A percentile compares a stretch with the other conserved stretches of the same genome.
Evolutionary conservation across 2,329 filamentous ascomycete species (phyloP).

Genomic region (Cercospora beticola): DNA sequence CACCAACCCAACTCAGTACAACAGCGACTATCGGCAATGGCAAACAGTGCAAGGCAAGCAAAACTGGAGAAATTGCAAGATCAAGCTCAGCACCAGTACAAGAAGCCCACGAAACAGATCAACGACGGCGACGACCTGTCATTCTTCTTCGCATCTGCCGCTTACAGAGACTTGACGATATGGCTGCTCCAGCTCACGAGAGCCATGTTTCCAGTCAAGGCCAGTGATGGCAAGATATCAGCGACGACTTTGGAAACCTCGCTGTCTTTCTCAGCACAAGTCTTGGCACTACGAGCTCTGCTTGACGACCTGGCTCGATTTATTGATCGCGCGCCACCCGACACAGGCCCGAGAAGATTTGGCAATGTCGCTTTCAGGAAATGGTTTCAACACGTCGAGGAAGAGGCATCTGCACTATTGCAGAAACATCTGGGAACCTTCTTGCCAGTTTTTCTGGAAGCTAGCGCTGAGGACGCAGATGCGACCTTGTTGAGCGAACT

Average conservation of each 20-base stretch:
- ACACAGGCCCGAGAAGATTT: slow-evolving; percentile 82
- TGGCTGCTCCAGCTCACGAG: slow-evolving; percentile 90
- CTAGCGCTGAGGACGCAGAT: slow-evolving; percentile 37
- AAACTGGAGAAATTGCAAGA: slow-evolving; percentile 14
- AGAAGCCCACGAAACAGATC: slow-evolving; percentile 74
- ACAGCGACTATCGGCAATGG: not conserved
- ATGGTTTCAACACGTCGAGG: slow-evolving; percentile 72
- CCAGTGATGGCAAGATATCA: slow-evolving; percentile 35
- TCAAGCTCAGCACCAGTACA: slow-evolving; percentile 52
- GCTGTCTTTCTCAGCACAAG: slow-evolving; percentile 47
- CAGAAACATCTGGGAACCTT: slow-evolving; percentile 20
- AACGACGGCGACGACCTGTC: slow-evolving; percentile 79
- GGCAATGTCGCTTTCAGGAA: slow-evolving; percentile 87
- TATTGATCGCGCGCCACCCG: slow-evolving; percentile 77
- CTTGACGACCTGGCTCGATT: slow-evolving; percentile 64
- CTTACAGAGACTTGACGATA: slow-evolving; percentile 81
- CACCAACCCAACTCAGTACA: not conserved
- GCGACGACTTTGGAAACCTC: slow-evolving; percentile 49
- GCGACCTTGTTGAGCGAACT: slow-evolving; percentile 57
- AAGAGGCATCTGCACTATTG: slow-evolving; percentile 55
- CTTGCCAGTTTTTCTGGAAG: slow-evolving; percentile 37
- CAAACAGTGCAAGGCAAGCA: not conserved
- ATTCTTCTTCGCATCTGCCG: slow-evolving; percentile 74
- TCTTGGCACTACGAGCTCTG: slow-evolving; percentile 65
- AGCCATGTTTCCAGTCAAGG: slow-evolving; percentile 72